Evolutionary conservation across 2,329 filamentous ascomycete genomes (phyloP), one percentile per base, ranked within the genome.

Genomic region (Calcarisporium arbuscula): DNA sequence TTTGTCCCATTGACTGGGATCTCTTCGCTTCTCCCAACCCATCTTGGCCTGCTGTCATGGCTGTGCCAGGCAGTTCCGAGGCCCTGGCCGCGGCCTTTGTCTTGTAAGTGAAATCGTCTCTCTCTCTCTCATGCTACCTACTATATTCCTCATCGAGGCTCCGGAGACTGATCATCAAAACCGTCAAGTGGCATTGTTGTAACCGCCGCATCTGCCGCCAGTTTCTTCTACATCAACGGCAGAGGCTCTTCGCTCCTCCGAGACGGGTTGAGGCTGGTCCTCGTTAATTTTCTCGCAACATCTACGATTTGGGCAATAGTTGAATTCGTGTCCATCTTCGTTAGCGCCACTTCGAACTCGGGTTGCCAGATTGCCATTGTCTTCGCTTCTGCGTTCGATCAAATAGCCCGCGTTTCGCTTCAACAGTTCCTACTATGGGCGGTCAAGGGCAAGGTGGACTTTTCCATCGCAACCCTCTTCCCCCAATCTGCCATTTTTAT

Each of bases 251-350:
- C 65, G 26, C 54, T 74, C 40, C 63, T 72, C 51, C 65, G 68
- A 56, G 70, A 77, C 59, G 69, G 71, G 60, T 65, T 68, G 72
- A 77, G 74, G 73, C 74, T 78, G 72, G 72, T 67, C 72, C 73
- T 78, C 71, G 58, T 68, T 49, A 54, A 61, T 44, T 77, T 76
- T 52, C 63, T 77, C 48, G 41, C 64, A 18, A 61, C 65, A 38
- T 61, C 70, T 19, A 63, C 65, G 44, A 58, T 73, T 31, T 79
- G 74, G 74, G 71, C 72, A 30, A 55, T 70, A 26, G 51, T 64
- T 41, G 65, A 65, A 37, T 77, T 78, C 42, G 54, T 69, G 35
- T 56, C 69, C 19, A 67, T 68, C 17, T 49, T 72, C 34, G 60
- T 74, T 52, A 56, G 67, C 42, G 50, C 62, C 21, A 53, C 52